Evolutionary conservation across 306 rosid genomes (phyloP).

Genomic region (Canavalia gladiata): DNA sequence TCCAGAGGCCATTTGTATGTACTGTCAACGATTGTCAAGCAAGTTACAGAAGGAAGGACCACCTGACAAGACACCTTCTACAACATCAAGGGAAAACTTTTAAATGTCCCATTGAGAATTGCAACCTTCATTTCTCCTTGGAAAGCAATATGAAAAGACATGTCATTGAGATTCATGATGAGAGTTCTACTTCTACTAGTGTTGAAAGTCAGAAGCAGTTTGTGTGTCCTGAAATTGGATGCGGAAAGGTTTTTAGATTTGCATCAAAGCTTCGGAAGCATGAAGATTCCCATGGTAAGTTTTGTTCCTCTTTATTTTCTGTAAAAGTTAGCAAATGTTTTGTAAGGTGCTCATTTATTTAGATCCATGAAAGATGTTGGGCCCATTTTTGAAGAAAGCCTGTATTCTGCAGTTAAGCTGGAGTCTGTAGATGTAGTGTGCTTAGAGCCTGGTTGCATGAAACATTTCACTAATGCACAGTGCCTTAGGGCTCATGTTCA

Average conservation of each 20-base stretch:
- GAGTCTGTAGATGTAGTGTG: conserved; percentile 74
- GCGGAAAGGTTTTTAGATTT: conserved; percentile 77
- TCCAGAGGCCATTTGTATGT: conserved; percentile 80
- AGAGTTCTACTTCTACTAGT: conserved; percentile 36
- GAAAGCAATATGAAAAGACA: conserved; percentile 71
- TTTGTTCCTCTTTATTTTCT: not conserved
- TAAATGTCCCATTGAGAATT: conserved; percentile 71
- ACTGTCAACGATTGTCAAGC: conserved; percentile 71
- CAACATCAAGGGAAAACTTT: conserved; percentile 75
- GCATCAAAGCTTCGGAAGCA: conserved; percentile 69
- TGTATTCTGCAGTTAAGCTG: conserved; percentile 67
- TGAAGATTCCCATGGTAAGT: conserved; percentile 80
- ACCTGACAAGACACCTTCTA: conserved; percentile 81
- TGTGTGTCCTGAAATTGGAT: conserved; percentile 73
- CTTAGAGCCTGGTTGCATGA: conserved; percentile 78
- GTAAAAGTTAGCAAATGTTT: not conserved
- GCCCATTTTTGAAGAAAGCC: conserved; percentile 28
- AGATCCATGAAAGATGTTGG: not conserved
- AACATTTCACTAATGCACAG: conserved; percentile 63
- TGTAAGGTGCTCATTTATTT: not conserved
- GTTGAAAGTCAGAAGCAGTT: conserved; percentile 54
- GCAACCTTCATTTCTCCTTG: conserved; percentile 63
- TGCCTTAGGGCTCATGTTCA: conserved; percentile 75
- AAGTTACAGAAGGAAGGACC: conserved; percentile 91
- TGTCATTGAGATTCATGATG: conserved; percentile 63